Conservation (phyloP, 2,329 filamentous ascomycete species). For the Neonectria faginata region DNA sequence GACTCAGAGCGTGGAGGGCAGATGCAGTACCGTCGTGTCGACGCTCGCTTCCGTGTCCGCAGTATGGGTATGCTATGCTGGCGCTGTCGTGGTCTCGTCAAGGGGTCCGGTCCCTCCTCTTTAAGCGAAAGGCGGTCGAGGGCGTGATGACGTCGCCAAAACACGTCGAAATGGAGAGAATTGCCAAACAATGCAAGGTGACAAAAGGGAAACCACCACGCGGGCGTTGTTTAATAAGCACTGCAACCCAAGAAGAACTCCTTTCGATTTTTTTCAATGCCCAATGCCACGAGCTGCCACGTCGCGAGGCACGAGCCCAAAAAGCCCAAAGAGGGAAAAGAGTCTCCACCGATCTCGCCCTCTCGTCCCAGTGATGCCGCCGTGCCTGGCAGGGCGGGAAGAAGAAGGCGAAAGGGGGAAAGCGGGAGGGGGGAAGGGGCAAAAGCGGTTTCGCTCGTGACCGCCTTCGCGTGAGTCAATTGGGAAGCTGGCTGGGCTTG, state of each 20-base stretch:
- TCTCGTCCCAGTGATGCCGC: constrained; percentile 31
- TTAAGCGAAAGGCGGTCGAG: constrained; percentile 6
- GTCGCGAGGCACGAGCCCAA: constrained; percentile 30
- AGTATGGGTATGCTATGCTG: background rate
- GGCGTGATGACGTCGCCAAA: constrained; percentile 11
- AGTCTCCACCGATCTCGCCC: constrained; percentile 30
- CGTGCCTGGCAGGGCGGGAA: constrained; percentile 28
- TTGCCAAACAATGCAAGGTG: background rate
- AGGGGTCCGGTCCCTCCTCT: constrained; percentile 3
- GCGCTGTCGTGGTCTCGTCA: background rate
- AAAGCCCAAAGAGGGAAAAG: constrained; percentile 15
- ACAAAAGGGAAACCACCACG: background rate
- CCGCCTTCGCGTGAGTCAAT: constrained; percentile 13
- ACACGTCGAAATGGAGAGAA: background rate
- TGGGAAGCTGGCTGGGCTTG: background rate
- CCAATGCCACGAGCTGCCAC: constrained; percentile 40
- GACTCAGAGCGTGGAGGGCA: background rate
- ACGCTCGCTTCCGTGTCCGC: background rate
- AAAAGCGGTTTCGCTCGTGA: constrained; percentile 9
- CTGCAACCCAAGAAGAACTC: background rate
- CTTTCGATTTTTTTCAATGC: constrained; percentile 16
- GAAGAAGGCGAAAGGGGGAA: constrained; percentile 14
- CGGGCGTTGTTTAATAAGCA: constrained; percentile 16
- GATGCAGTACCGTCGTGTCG: constrained; percentile 1
- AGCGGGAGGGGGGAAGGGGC: background rate